Conservation (phyloP, 768 basidiomycete species). For the Collybiopsis confluens region DNA sequence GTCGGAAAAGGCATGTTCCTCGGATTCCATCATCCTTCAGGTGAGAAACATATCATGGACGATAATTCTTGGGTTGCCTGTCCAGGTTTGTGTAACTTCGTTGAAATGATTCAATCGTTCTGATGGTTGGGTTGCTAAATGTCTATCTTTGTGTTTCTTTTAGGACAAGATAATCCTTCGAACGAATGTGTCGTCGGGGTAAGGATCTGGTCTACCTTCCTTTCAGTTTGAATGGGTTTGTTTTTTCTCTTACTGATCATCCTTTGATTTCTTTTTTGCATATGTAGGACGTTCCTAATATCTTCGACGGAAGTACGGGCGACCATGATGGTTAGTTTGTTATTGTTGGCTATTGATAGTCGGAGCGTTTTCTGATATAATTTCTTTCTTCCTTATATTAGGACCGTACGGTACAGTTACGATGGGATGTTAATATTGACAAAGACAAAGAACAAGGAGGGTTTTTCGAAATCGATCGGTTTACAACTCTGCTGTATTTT, state of each 20-base stretch:
- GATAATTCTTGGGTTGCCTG: slow-evolving; percentile 50
- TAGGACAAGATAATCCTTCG: slow-evolving; percentile 60
- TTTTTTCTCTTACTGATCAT: no score
- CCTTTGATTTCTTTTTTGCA: no score
- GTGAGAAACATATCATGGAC: slow-evolving; percentile 24
- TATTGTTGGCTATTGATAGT: no score
- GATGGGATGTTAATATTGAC: slow-evolving; percentile 10
- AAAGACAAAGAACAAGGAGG: no score
- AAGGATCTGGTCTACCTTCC: no score
- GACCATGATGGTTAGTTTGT: slow-evolving; percentile 46
- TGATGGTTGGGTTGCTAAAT: no score
- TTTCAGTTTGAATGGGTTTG: no score
- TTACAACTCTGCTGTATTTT: no score
- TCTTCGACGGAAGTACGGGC: slow-evolving; percentile 36
- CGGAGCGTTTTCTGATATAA: no score
- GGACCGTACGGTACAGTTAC: slow-evolving; percentile 7
- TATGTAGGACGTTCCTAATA: slow-evolving; percentile 41
- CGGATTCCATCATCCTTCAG: slow-evolving; percentile 23
- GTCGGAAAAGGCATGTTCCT: slow-evolving; percentile 1
- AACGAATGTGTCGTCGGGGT: slow-evolving; percentile 42
- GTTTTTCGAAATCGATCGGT: no score
- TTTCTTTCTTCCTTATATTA: no score
- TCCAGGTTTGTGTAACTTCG: slow-evolving; percentile 32
- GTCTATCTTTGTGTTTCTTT: not conserved
- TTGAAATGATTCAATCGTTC: not conserved